These are phyloP conservation scores for Cyberlindnera nakhonratchasimensis DNA, from an alignment of 805 yeast species.

Conservation along the genomic window DNA sequence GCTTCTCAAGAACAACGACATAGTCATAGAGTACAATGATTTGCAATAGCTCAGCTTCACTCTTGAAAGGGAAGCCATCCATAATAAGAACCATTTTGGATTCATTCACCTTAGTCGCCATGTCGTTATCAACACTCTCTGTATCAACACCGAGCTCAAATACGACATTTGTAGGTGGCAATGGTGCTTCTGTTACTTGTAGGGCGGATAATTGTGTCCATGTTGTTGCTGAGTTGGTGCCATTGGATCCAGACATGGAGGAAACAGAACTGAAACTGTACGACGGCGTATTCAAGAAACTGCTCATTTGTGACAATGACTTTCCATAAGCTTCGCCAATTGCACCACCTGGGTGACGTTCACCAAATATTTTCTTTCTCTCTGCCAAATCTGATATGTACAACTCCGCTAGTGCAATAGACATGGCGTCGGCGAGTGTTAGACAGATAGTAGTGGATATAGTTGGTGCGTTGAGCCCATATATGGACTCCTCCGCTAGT, in stretches of 20 bases:
- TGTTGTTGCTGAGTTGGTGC: constrained; percentile 9
- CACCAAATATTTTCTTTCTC: constrained; percentile 57
- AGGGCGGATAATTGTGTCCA: not conserved
- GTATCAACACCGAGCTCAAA: constrained; percentile 22
- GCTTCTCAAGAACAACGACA: constrained; percentile 7
- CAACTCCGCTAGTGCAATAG: constrained; percentile 69
- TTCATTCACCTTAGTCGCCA: constrained; percentile 19
- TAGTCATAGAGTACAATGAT: constrained; percentile 24
- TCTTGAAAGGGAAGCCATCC: constrained; percentile 19
- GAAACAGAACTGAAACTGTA: constrained; percentile 25
- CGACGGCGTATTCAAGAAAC: constrained; percentile 18
- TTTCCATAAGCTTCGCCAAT: constrained; percentile 55
- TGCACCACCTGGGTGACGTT: constrained; percentile 88
- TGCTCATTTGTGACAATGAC: constrained; percentile 10
- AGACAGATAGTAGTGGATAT: constrained; percentile 75
- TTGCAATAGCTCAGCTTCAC: constrained; percentile 27
- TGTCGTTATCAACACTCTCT: constrained; percentile 18
- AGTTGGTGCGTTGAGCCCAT: constrained; percentile 87
- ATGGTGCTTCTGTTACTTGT: constrained; percentile 3
- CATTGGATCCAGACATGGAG: constrained; percentile 11
- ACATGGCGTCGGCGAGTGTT: constrained; percentile 73
- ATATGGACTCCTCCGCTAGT: constrained; percentile 53
- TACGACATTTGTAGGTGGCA: constrained; percentile 12
- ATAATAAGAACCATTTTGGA: constrained; percentile 26
- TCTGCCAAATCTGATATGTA: constrained; percentile 52